Conservation (phyloP, 1,284 basidiomycete genomes). For the Hypsizygus ulmarius region DNA sequence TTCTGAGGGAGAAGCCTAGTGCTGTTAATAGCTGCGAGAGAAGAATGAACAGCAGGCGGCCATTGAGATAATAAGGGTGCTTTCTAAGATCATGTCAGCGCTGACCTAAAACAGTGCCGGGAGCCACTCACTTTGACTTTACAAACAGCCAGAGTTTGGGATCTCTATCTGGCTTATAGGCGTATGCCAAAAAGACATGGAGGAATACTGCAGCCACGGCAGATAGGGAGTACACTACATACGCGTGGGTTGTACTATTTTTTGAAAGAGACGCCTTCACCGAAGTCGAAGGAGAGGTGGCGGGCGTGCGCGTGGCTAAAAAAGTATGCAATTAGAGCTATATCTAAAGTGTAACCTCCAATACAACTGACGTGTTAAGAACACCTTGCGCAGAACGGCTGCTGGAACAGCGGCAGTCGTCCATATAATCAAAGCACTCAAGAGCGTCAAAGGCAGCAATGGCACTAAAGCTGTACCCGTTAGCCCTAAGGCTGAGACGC, state of each 20-base stretch:
- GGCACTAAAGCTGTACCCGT: slow-evolving; percentile 34
- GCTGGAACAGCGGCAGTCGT: slow-evolving; percentile 42
- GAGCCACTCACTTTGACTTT: slow-evolving; percentile 53
- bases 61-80: slow-evolving; percentile 69
- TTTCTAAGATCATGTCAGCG: slow-evolving; percentile 41
- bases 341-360: not conserved
- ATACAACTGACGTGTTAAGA: slow-evolving; percentile 48
- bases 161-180: slow-evolving; percentile 26
- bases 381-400: slow-evolving; percentile 51
- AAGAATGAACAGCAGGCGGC: slow-evolving; percentile 56
- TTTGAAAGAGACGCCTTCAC: slow-evolving; percentile 47
- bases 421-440: slow-evolving; percentile 32
- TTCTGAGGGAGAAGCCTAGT: slow-evolving; percentile 47
- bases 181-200: slow-evolving; percentile 39
- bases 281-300: slow-evolving; percentile 51
- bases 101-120: not conserved
- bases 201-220: slow-evolving; percentile 39
- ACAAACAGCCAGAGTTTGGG: slow-evolving; percentile 50
- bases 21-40: slow-evolving; percentile 50
- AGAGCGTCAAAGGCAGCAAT: slow-evolving; percentile 36
- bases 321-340: not conserved
- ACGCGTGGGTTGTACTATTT: slow-evolving; percentile 40
- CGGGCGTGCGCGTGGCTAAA: slow-evolving; percentile 44
- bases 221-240: slow-evolving; percentile 44
- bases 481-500: slow-evolving; percentile 29